Evolutionary conservation across 2,329 filamentous ascomycete genomes (phyloP).

Genomic region (Ceratocystis destructans): DNA sequence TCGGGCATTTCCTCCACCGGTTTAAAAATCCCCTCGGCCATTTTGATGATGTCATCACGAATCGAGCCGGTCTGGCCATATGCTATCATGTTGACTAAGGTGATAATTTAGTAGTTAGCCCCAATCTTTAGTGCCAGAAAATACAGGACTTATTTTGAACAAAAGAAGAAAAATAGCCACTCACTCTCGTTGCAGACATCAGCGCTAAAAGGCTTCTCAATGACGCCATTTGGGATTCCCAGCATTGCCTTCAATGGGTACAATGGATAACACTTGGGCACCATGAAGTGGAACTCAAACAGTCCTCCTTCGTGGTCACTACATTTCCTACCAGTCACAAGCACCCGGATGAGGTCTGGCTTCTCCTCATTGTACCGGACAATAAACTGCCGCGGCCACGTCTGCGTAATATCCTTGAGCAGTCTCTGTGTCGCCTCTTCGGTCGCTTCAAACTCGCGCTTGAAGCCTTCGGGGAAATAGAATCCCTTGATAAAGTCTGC

Average conservation of each 20-base stretch:
- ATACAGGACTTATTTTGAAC: no score
- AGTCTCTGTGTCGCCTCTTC: neutral
- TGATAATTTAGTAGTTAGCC: no score
- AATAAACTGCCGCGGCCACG: slow-evolving; percentile 5
- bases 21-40: neutral
- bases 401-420: slow-evolving; percentile 2
- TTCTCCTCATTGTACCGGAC: neutral
- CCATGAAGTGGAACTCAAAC: slow-evolving; percentile 8
- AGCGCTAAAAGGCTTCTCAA: slow-evolving; percentile 3
- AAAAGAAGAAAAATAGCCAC: neutral
- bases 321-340: slow-evolving; percentile 1
- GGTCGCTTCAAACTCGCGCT: slow-evolving; percentile 3
- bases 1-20: neutral
- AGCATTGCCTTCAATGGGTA: neutral
- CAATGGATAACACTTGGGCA: slow-evolving; percentile 1
- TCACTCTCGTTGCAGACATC: slow-evolving; percentile 5
- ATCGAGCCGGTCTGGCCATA: neutral
- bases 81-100: neutral
- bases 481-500: neutral
- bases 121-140: no score
- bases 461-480: neutral
- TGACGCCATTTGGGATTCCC: slow-evolving; percentile 4
- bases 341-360: neutral
- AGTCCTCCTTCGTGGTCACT: neutral
- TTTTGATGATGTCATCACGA: slow-evolving; percentile 3